These are phyloP conservation scores for Quercus mongolica DNA, from an alignment of 306 rosid genomes.

Conservation along the genomic window DNA sequence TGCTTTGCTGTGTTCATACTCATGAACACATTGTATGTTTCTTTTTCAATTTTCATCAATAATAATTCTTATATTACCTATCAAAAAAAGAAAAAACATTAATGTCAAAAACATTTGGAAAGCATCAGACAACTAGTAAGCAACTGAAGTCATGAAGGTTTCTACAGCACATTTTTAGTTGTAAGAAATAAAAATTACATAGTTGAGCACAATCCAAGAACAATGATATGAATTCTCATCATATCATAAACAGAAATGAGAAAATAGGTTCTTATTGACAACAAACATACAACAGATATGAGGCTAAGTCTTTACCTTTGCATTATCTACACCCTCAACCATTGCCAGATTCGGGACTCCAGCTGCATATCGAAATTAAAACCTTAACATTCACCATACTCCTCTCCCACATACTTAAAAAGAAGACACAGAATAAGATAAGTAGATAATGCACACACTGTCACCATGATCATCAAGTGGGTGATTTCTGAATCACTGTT, in stretches of 20 bases:
- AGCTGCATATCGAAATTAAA: constrained; percentile 40
- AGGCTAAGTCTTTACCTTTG: constrained; percentile 56
- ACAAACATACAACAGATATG: constrained; percentile 17
- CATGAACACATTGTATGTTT: no score
- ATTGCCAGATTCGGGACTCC: constrained; percentile 74
- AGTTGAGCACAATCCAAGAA: background rate
- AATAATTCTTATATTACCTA: no score
- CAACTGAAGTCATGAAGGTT: background rate
- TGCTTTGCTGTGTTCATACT: no score
- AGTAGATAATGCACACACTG: background rate
- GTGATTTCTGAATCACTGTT: background rate
- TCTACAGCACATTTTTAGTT: background rate
- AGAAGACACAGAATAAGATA: background rate
- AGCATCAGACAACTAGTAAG: background rate
- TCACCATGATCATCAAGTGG: background rate
- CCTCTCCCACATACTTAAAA: background rate
- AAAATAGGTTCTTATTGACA: constrained; percentile 2
- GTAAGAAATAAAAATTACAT: background rate
- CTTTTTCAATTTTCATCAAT: no score
- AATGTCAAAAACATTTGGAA: background rate
- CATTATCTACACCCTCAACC: constrained; percentile 85
- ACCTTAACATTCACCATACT: constrained; percentile 5
- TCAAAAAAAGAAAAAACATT: background rate
- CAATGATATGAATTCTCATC: constrained; percentile 4
- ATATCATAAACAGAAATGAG: constrained; percentile 11